Base-by-base conservation (phyloP, 2,329 filamentous ascomycete species). In the Calycina marina region DNA sequence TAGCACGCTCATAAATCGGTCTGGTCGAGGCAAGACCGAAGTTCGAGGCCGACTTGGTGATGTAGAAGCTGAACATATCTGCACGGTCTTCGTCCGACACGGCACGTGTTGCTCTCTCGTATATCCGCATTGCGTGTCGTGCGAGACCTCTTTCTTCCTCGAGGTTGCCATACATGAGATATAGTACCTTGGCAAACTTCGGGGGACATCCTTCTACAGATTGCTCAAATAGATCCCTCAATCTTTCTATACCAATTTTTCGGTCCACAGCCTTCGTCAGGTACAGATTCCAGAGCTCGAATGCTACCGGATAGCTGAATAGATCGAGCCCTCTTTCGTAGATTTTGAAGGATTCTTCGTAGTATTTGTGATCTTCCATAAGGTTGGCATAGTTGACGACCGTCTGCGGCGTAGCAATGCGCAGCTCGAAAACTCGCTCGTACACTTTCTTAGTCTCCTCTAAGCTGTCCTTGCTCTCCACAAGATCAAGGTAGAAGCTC, bases 21-120 rank as follows among this genome's bases (percentile, higher is more conserved):
- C 90, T 67, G 3, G 90, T 94, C 1, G 90, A 96, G 0, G 90
- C 86, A 31, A 98, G 70, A 18, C 92, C 90, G 50, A 98, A 98
- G 58, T 98, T 98, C 13, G 85, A 93, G 2, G 90, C 90, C 1
- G 86, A 94, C 56, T 98, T 96, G 37, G 88, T 96, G 52, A 98
- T 94, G 62, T 98, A 98, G 54, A 96, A 93, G 56, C 93, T 90
- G 63, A 94, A 98, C 86, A 98, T 94, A 49, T 93, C 85, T 38
- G 86, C 77, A 32, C 85, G 71, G 55, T 98, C 88, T 50, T 94
- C 88, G 49, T 98, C 90, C 10, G 83, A 78, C 3, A 98, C 92
- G 9, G 88, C 86, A 18, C 90, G 75, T 4, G 90, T 98, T 5
- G 90, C 90, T 37, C 90, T 79, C 60, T 98, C 92, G 57, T 98